Percentiles rank a stretch among this genome's conserved stretches.
phyloP scores from a whole-genome alignment of 2,329 filamentous ascomycete species.

The Neurospora sp. region DNA sequence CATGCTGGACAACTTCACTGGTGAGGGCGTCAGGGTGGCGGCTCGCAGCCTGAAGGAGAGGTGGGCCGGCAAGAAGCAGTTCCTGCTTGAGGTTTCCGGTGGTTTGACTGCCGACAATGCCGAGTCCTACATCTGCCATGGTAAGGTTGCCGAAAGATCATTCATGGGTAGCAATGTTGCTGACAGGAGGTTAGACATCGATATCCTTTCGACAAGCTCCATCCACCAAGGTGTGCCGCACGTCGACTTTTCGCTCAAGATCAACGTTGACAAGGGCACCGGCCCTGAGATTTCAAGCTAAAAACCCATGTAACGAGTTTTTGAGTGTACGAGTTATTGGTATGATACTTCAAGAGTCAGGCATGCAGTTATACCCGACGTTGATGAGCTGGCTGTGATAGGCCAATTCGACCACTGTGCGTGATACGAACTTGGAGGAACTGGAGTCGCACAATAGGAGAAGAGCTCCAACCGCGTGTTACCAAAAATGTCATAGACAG shows the following conservation, averaged over 20 bases:
- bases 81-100: slow-evolving; percentile 86
- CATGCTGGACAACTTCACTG: slow-evolving; percentile 94
- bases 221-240: slow-evolving; percentile 94
- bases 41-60: slow-evolving; percentile 67
- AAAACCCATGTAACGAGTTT: neutral
- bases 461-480: neutral
- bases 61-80: slow-evolving; percentile 65
- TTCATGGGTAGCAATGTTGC: neutral
- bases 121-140: slow-evolving; percentile 64
- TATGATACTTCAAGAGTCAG: neutral
- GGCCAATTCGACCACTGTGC: neutral
- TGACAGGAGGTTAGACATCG: slow-evolving; percentile 54
- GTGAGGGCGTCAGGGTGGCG: slow-evolving; percentile 65
- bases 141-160: slow-evolving; percentile 32
- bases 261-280: slow-evolving; percentile 34
- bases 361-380: neutral
- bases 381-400: neutral
- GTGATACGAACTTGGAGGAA: neutral
- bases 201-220: slow-evolving; percentile 91
- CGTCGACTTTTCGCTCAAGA: slow-evolving; percentile 94
- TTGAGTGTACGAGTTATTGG: neutral
- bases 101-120: slow-evolving; percentile 83
- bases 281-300: slow-evolving; percentile 14
- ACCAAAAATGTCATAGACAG: neutral
- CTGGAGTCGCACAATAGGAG: neutral